Evolutionary conservation across 78 protist species (phyloP).

Genomic region (Capsaspora owczarzaki): DNA sequence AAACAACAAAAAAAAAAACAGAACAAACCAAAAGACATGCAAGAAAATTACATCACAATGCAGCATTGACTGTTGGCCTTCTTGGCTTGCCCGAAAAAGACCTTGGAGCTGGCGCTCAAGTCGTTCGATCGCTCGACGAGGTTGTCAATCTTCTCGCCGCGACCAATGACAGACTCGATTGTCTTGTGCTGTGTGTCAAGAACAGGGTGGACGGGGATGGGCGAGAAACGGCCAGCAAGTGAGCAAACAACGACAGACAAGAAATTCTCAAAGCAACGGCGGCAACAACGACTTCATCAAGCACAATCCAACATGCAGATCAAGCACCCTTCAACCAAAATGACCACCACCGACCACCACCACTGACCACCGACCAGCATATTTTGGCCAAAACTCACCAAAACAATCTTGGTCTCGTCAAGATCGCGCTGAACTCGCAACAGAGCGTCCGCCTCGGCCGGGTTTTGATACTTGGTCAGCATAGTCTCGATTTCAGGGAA

Average conservation of each 20-base stretch:
- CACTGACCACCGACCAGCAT: too few relatives aligned
- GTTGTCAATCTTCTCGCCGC: background rate
- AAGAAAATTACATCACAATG: too few relatives aligned
- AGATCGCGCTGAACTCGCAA: conserved; percentile 26
- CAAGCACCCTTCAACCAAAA: too few relatives aligned
- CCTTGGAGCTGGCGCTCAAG: background rate
- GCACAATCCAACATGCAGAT: too few relatives aligned
- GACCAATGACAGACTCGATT: background rate
- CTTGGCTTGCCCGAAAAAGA: background rate
- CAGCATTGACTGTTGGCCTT: background rate
- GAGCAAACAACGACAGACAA: too few relatives aligned
- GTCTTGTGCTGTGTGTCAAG: background rate
- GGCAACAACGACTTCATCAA: too few relatives aligned
- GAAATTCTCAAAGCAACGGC: too few relatives aligned
- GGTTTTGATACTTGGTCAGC: conserved; percentile 32
- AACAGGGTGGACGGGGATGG: too few relatives aligned
- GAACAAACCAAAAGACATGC: too few relatives aligned
- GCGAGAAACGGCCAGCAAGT: too few relatives aligned
- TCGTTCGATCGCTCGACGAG: background rate
- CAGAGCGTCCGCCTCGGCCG: conserved; percentile 33
- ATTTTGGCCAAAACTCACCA: background rate
- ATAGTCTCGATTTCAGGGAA: background rate
- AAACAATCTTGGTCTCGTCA: conserved; percentile 38
- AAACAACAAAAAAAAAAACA: too few relatives aligned
- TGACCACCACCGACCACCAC: too few relatives aligned